Conservation (phyloP, 1,284 basidiomycete genomes). For the Ceraceosorus guamensis region DNA sequence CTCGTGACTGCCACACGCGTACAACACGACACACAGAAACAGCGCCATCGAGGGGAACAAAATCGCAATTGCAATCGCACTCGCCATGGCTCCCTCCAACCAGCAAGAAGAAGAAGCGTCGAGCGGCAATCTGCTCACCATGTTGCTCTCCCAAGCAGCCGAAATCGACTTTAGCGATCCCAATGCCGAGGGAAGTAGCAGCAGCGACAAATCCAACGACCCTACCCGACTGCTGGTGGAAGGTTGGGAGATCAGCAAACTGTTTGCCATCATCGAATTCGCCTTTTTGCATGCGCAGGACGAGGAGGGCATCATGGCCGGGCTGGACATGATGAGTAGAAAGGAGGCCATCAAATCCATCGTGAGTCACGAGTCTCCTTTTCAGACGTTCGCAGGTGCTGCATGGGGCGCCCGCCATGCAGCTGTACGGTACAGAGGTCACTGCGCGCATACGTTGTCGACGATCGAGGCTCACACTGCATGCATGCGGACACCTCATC, state of each 20-base stretch:
- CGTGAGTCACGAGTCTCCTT: no score
- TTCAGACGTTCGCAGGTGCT: no score
- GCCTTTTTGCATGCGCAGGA: slow-evolving; percentile 22
- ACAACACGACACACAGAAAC: no score
- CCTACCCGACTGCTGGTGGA: slow-evolving; percentile 21
- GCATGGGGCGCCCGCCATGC: no score
- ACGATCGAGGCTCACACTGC: no score
- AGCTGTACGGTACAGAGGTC: no score
- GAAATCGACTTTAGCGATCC: slow-evolving; percentile 28
- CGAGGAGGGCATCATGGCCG: slow-evolving; percentile 22
- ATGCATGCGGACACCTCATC: no score
- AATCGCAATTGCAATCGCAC: no score
- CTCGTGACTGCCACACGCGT: no score
- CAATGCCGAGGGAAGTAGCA: slow-evolving; percentile 4
- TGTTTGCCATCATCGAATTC: slow-evolving; percentile 26
- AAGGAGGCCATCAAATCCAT: slow-evolving; percentile 29
- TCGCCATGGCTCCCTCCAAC: background rate
- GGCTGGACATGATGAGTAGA: slow-evolving; percentile 32
- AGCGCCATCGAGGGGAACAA: no score
- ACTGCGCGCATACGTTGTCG: no score
- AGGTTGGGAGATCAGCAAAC: slow-evolving; percentile 21
- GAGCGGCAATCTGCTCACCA: slow-evolving; percentile 23
- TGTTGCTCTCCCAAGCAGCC: slow-evolving; percentile 28
- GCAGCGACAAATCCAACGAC: background rate
- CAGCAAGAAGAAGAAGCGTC: slow-evolving; percentile 6